A percentile compares a stretch with the other conserved stretches of the same genome.
These are phyloP conservation scores for Cruciata laevipes DNA, from an alignment of 257 asterid species.

Conservation along the genomic window DNA sequence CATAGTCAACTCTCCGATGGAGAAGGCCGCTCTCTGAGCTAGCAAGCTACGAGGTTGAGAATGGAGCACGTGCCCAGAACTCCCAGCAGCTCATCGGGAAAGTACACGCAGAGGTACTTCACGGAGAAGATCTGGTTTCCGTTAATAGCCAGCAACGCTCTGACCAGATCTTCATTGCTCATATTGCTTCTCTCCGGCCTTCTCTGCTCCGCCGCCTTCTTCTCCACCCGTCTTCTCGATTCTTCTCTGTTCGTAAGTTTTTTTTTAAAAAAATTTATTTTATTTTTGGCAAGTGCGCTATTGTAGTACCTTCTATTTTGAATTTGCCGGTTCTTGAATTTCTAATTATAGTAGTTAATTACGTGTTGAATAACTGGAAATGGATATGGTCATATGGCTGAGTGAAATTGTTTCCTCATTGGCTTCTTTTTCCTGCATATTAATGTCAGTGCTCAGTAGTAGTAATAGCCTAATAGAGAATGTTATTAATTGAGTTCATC, in stretches of 20 bases:
- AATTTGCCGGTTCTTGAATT: not conserved
- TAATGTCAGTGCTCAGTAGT: not conserved
- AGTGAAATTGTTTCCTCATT: not conserved
- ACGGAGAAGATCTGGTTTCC: slow-evolving; percentile 48
- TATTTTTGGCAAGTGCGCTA: not conserved
- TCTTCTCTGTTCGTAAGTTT: slow-evolving; percentile 52
- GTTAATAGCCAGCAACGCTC: slow-evolving; percentile 11
- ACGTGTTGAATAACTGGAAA: not conserved
- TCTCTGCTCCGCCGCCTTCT: slow-evolving; percentile 57
- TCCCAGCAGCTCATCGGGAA: slow-evolving; percentile 6
- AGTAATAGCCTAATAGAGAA: not conserved
- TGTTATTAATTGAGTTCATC: not conserved
- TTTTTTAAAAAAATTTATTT: too few species aligned
- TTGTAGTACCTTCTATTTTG: not conserved
- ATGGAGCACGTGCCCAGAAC: slow-evolving; percentile 16
- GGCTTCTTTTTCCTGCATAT: not conserved
- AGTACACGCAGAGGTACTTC: slow-evolving; percentile 16
- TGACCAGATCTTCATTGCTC: slow-evolving; percentile 37
- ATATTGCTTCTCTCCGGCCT: slow-evolving; percentile 31
- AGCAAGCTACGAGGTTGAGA: not conserved
- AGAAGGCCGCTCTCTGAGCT: not conserved
- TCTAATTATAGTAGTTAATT: not conserved
- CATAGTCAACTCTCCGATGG: not conserved
- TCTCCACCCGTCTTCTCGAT: slow-evolving; percentile 62
- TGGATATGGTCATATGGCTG: not conserved